A percentile compares a stretch with the other conserved stretches of the same genome.
Conservation (phyloP, 1,284 basidiomycete genomes). For the Ustilago cynodontis region DNA sequence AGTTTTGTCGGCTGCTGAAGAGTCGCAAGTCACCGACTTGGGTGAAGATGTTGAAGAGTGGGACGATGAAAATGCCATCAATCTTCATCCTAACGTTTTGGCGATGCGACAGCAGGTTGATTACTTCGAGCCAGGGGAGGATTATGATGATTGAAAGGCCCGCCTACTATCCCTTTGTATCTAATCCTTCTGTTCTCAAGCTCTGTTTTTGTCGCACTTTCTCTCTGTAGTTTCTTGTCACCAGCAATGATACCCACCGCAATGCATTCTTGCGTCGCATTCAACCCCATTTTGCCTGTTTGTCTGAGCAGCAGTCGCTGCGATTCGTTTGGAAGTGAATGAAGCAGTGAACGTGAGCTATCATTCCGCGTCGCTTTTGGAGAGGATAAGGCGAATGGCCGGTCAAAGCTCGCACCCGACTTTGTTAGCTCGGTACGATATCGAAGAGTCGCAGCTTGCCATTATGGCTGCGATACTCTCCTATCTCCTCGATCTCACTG, state of each 20-base stretch:
- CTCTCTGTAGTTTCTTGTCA: background rate
- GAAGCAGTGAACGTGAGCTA: too few relatives aligned
- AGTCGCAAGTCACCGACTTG: conserved; percentile 40
- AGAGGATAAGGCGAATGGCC: background rate
- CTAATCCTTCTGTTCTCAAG: too few relatives aligned
- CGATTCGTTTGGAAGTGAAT: too few relatives aligned
- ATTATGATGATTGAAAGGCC: conserved; percentile 21
- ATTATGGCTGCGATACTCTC: background rate
- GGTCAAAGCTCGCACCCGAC: background rate
- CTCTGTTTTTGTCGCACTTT: background rate
- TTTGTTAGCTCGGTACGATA: too few relatives aligned
- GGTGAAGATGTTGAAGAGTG: conserved; percentile 45
- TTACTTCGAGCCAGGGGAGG: conserved; percentile 34
- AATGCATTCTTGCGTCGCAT: background rate
- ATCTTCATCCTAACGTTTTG: conserved; percentile 17
- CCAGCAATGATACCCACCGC: conserved; percentile 13
- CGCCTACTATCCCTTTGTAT: background rate
- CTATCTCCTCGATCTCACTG: background rate
- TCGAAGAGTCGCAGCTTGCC: background rate
- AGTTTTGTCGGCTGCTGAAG: conserved; percentile 30
- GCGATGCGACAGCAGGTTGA: conserved; percentile 39
- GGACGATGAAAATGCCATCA: conserved; percentile 20
- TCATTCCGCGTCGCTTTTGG: too few relatives aligned
- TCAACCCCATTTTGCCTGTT: background rate
- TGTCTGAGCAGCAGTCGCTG: conserved; percentile 6